These are phyloP conservation scores for Beta vulgaris DNA, from an alignment of 148 eudicot species.

Conservation along the genomic window DNA sequence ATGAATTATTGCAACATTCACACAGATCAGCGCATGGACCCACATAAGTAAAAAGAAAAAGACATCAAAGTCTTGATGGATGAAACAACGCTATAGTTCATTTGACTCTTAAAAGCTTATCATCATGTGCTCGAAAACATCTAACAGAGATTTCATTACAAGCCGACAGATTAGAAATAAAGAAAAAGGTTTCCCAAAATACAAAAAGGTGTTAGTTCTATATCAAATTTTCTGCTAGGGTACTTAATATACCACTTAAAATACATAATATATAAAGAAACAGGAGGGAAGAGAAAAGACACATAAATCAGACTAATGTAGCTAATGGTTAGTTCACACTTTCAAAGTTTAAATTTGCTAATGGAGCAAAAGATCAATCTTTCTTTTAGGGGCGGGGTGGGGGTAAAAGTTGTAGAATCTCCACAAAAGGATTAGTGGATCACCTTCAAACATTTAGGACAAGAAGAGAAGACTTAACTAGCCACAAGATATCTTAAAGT, in stretches of 20 bases:
- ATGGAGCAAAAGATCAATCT: background rate
- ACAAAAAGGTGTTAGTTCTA: background rate
- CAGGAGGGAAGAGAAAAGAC: background rate
- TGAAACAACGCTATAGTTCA: background rate
- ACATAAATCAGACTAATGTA: background rate
- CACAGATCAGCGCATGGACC: constrained; percentile 5
- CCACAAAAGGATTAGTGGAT: too few relatives aligned
- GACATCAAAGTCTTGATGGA: background rate
- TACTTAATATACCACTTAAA: background rate
- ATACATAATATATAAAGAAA: too few relatives aligned
- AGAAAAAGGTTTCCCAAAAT: background rate
- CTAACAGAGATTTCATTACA: background rate
- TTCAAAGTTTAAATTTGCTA: background rate
- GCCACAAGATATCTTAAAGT: too few relatives aligned
- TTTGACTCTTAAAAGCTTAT: background rate
- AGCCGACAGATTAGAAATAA: background rate
- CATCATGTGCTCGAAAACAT: background rate
- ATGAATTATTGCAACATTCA: constrained; percentile 1
- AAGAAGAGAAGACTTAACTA: background rate
- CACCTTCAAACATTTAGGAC: too few relatives aligned
- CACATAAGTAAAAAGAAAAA: background rate
- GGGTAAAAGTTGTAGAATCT: too few relatives aligned
- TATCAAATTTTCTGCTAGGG: background rate
- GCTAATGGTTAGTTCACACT: background rate
- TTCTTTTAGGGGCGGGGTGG: too few relatives aligned